A percentile compares a stretch with the other conserved stretches of the same genome.
These are phyloP conservation scores for Apiotrichum sp. DNA, from an alignment of 1,284 basidiomycete genomes.

Conservation along the genomic window DNA sequence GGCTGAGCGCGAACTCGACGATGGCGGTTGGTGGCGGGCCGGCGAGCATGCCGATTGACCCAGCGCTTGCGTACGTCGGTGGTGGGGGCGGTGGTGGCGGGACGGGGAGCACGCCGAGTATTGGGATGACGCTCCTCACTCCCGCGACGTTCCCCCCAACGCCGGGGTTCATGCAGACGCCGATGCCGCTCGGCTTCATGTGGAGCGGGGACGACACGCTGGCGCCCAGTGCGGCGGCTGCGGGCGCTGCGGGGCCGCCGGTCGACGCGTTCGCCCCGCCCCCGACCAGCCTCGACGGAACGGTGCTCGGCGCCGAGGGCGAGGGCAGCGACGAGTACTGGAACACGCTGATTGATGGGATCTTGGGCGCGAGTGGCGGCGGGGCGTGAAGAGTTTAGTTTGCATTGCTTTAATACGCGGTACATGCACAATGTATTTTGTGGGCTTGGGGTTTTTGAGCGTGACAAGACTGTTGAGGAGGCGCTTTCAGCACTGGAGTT, in stretches of 20 bases:
- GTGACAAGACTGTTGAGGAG: too few relatives aligned
- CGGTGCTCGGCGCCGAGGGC: constrained; percentile 6
- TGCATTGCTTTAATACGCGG: too few relatives aligned
- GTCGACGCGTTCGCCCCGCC: constrained; percentile 3
- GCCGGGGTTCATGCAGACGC: background rate
- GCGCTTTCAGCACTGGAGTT: too few relatives aligned
- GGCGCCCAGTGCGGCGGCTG: background rate
- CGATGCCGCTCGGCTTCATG: constrained; percentile 2
- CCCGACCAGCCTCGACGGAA: constrained; percentile 12
- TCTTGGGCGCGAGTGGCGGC: constrained; percentile 9
- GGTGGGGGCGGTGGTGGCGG: too few relatives aligned
- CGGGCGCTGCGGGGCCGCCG: background rate
- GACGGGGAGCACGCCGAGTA: background rate
- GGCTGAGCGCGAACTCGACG: constrained; percentile 42
- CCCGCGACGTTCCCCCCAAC: background rate
- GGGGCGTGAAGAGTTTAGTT: background rate
- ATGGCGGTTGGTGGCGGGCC: constrained; percentile 28
- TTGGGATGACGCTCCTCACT: background rate
- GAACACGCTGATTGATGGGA: constrained; percentile 45
- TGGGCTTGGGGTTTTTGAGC: too few relatives aligned
- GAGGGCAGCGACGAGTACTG: constrained; percentile 43
- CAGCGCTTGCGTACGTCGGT: background rate
- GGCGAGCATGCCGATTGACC: constrained; percentile 8
- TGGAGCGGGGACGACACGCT: background rate
- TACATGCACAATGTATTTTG: too few relatives aligned